A percentile compares a stretch with the other conserved stretches of the same genome.
Evolutionary conservation across 805 yeast species (phyloP).

Genomic region (Starmerella tilneyi): DNA sequence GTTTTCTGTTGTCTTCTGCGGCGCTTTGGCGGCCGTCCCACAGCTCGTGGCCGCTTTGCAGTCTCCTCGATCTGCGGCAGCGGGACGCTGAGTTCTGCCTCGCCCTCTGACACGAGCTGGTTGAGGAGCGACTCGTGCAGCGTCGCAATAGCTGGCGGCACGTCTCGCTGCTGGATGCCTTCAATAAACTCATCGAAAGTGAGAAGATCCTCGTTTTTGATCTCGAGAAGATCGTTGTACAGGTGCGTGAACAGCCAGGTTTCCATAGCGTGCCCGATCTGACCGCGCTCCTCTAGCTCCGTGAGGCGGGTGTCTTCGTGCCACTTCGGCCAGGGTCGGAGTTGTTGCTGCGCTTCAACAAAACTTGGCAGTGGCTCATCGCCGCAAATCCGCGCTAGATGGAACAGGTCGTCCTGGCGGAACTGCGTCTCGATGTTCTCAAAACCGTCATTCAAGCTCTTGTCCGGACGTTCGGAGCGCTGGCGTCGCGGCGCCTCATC

Average conservation of each 20-base stretch:
- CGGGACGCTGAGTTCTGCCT: conserved; percentile 32
- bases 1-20: conserved; percentile 1
- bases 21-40: conserved; percentile 10
- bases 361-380: conserved; percentile 7
- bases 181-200: conserved; percentile 70
- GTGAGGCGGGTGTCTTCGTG: conserved; percentile 14
- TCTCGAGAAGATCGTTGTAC: conserved; percentile 49
- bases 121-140: conserved; percentile 57
- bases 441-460: neutral
- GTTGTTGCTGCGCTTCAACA: conserved; percentile 7
- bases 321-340: conserved; percentile 23
- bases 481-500: neutral
- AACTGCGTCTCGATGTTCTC: neutral
- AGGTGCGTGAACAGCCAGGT: conserved; percentile 67
- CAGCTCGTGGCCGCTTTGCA: neutral
- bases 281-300: conserved; percentile 9
- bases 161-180: conserved; percentile 36
- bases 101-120: conserved; percentile 41
- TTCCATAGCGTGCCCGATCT: conserved; percentile 38
- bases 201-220: conserved; percentile 45
- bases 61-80: conserved; percentile 32
- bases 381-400: conserved; percentile 14
- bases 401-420: conserved; percentile 17
- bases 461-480: conserved; percentile 1
- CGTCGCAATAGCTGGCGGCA: conserved; percentile 43